Evolutionary conservation across 345 rosid species (phyloP), one percentile per base, ranked within the genome.

Genomic region (Eucalyptus regnans): DNA sequence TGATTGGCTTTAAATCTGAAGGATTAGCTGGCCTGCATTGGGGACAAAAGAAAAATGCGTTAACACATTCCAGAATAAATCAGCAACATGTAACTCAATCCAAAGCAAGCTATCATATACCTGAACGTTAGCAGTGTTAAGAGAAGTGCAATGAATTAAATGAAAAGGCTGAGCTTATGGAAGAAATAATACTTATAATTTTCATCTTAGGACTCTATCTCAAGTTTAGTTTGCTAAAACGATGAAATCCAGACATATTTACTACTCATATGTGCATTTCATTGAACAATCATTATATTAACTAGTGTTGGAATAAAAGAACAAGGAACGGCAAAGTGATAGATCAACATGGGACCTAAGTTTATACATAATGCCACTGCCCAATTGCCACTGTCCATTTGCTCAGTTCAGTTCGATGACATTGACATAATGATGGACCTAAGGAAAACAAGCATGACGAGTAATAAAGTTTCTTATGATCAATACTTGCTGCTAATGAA

Each of bases 11-110:
- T 85, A 95, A 94, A 91, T 93, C 92, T 12, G 88, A 88, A 86
- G 98, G 98, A 89, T 89, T 68, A 87, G 88, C 89, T 79, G 99
- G 99, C 99, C 99, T 96, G 93, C 80, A 90, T 86, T 76, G 83
- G 83, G 83, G 46, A 71, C 81, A 37, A 71, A 37, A 76, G 27
- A 23, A 76, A 86, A 41, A 54, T 80, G 13, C 89, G 3, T 46
- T 51, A 88, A 86, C 84, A 85, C 33, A n/a, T 58, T 71, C 83
- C 25, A 71, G 83, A 37, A 71, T 17, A 66, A 66, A 33, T 68
- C 83, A 37, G 83, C 33, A 25, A 62, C n/a, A 87, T 31, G 41
- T 31, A 48, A 64, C 79, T 49, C 22, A 48, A 50, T 44, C 85
- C 56, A 51, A 48, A 87, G 49, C 60, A 87, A 25, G 29, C 88